phyloP scores from a whole-genome alignment of 306 rosid genomes.

The Cicer pinnatifidum region DNA sequence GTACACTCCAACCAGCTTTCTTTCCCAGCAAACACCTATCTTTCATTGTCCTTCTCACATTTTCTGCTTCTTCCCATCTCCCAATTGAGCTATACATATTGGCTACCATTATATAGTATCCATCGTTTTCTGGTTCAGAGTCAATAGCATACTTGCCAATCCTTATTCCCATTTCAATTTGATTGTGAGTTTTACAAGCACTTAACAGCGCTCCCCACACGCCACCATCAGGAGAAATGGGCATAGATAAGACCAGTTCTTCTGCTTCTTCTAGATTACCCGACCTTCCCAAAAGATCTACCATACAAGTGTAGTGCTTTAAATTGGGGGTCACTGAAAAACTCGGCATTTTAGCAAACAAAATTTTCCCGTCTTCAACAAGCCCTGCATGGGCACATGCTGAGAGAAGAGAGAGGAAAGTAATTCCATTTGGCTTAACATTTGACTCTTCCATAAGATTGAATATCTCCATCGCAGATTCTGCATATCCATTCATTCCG shows the following conservation, averaged over 20 bases:
- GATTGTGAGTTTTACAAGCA: constrained; percentile 72
- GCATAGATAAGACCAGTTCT: constrained; percentile 74
- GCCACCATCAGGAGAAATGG: constrained; percentile 69
- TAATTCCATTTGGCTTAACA: constrained; percentile 64
- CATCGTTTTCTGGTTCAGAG: constrained; percentile 78
- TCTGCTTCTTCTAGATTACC: constrained; percentile 77
- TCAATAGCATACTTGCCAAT: constrained; percentile 65
- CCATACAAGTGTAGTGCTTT: constrained; percentile 87
- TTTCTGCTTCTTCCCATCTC: constrained; percentile 81
- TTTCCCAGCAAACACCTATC: constrained; percentile 58
- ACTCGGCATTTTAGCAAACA: constrained; percentile 61
- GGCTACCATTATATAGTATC: constrained; percentile 66
- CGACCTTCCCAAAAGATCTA: constrained; percentile 79
- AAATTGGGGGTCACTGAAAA: constrained; percentile 58
- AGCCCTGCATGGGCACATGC: constrained; percentile 76
- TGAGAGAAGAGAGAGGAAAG: constrained; percentile 77
- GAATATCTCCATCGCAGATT: constrained; percentile 66
- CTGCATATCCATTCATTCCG: constrained; percentile 69
- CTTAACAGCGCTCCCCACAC: constrained; percentile 80
- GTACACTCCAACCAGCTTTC: constrained; percentile 71
- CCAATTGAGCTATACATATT: constrained; percentile 72
- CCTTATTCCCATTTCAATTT: constrained; percentile 67
- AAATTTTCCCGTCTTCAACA: constrained; percentile 66
- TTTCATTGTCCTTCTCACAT: constrained; percentile 63
- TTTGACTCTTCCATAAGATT: constrained; percentile 63